Evolutionary conservation across 73 alveolate genomes (phyloP), one percentile per base, ranked within the genome.

Genomic region (Paramecium tetraurelia): DNA sequence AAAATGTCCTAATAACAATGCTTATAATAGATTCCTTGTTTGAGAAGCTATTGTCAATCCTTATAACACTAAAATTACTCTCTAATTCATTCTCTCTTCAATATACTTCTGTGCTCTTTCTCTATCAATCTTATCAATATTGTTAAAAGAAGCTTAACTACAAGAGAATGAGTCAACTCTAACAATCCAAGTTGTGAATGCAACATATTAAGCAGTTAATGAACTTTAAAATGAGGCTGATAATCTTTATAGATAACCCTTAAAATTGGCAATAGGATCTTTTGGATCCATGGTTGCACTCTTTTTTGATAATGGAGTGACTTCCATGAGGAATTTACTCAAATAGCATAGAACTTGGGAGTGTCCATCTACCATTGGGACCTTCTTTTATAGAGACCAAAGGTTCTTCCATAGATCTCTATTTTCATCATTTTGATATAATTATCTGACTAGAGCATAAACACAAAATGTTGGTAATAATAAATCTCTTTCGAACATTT

Each of bases 231-330:
- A 84, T 31, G 83, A 36, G 2, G 59, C 70, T 85, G 92, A 93
- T 22, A 92, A 93, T 70, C 92, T 89, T 46, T 63, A 22, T 22
- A 93, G 46, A 75, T 59, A 93, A 10, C 8, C n/a, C 8, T 59
- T 58, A 57, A 89, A 59, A 50, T 86, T 85, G 12, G 3, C 48
- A n/a, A 85, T 86, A 3, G 96, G 96, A 38, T 96, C 98, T 84
- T 97, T 97, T 2, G 99, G 99, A 36, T 97, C 99, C 59, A 94
- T 86, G 8, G 95, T 58, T 31, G 80, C 43, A 21, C 96, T 85
- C 70, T 93, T 96, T 93, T 96, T 96, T 58, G 95, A 93, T 69
- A 95, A 94, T 1, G 99, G 99, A 46, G 96, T 75, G 1, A 94
- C 95, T 48, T 89, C 89, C 59, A 85, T 89, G 24, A 97, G 70